Conservation (phyloP, 2,329 filamentous ascomycete genomes). For the Pseudodiploospora longispora region DNA sequence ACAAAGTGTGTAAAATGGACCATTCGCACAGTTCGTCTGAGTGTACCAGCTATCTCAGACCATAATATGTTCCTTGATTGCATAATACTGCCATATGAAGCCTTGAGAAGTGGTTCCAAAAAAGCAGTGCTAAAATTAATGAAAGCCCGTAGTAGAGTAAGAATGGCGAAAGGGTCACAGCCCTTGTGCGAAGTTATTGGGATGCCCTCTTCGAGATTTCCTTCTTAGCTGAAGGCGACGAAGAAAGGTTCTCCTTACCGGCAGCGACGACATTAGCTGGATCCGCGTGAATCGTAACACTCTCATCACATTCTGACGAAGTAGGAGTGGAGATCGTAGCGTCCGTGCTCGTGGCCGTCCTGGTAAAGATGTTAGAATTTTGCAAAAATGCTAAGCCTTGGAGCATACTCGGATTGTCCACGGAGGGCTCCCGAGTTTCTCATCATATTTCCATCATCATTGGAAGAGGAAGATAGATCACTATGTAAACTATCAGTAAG, state of each 20-base stretch:
- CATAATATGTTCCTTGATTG: constrained; percentile 28
- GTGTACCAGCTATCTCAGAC: constrained; percentile 26
- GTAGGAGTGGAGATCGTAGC: constrained; percentile 30
- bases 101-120: constrained; percentile 14
- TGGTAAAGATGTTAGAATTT: constrained; percentile 26
- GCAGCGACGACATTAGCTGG: constrained; percentile 32
- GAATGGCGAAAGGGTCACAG: constrained; percentile 3
- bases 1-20: constrained; percentile 30
- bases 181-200: constrained; percentile 10
- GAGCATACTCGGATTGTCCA: constrained; percentile 29
- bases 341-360: constrained; percentile 29
- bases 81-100: constrained; percentile 17
- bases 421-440: constrained; percentile 24
- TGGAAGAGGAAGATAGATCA: constrained; percentile 20
- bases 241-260: constrained; percentile 34
- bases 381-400: constrained; percentile 14
- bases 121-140: constrained; percentile 8
- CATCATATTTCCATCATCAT: constrained; percentile 18
- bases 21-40: constrained; percentile 21
- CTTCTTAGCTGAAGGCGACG: constrained; percentile 39
- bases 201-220: constrained; percentile 24
- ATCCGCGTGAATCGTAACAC: constrained; percentile 46
- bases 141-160: constrained; percentile 9
- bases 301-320: constrained; percentile 45
- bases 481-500: constrained; percentile 10